Conservation (phyloP, 2,329 filamentous ascomycete species). For the Penicillium sclerotigenum region DNA sequence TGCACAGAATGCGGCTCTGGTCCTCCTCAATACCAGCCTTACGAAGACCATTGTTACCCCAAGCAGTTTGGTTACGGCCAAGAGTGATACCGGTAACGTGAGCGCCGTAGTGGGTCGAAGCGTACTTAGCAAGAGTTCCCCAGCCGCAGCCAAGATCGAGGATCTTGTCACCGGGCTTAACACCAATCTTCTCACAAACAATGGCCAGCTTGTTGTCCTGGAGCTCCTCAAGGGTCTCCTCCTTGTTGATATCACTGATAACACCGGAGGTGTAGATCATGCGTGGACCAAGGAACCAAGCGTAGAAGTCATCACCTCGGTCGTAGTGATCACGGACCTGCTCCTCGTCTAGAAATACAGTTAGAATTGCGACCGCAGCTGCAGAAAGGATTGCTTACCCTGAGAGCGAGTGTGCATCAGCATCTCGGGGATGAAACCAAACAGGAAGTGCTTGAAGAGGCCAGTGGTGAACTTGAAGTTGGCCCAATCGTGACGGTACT, state of each 20-base stretch:
- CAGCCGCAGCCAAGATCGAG: conserved; percentile 97
- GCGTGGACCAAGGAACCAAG: conserved; percentile 94
- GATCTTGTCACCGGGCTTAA: conserved; percentile 75
- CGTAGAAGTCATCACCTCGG: conserved; percentile 96
- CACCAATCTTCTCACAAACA: conserved; percentile 91
- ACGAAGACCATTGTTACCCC: conserved; percentile 88
- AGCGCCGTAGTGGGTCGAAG: conserved; percentile 86
- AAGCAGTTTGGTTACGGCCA: conserved; percentile 92
- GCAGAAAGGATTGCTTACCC: conserved; percentile 51
- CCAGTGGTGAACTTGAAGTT: conserved; percentile 85
- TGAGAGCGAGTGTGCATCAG: conserved; percentile 91
- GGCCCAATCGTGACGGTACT: conserved; percentile 96
- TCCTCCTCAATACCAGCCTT: conserved; percentile 77
- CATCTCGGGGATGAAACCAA: conserved; percentile 82
- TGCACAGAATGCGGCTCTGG: conserved; percentile 89
- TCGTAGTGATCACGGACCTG: conserved; percentile 98
- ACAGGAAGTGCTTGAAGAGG: conserved; percentile 84
- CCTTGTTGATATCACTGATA: conserved; percentile 79
- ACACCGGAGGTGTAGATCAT: conserved; percentile 99
- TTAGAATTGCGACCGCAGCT: not conserved
- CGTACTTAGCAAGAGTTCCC: conserved; percentile 93
- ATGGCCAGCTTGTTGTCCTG: conserved; percentile 96
- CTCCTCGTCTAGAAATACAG: conserved; percentile 69
- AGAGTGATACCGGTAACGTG: conserved; percentile 86
- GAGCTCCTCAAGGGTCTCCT: conserved; percentile 89